These are phyloP conservation scores for Carallia pectinifolia DNA, from an alignment of 345 rosid species.

Conservation along the genomic window DNA sequence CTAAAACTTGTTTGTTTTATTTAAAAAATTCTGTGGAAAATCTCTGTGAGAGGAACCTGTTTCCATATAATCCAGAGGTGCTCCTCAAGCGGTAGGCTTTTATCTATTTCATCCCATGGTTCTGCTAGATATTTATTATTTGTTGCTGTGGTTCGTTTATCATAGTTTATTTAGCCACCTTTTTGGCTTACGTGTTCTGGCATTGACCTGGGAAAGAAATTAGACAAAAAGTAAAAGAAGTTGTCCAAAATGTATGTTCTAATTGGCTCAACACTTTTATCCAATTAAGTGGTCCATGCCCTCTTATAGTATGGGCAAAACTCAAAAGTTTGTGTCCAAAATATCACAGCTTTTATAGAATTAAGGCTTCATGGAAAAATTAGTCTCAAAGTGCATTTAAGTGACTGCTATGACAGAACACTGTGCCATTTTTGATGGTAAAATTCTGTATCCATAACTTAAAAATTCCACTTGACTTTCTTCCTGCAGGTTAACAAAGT, in stretches of 20 bases:
- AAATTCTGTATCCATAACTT: neutral
- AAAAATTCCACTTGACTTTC: neutral
- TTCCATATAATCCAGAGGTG: slow-evolving; percentile 75
- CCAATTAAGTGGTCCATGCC: neutral
- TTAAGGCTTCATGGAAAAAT: too few species aligned
- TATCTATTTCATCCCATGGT: slow-evolving; percentile 2
- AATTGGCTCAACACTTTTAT: neutral
- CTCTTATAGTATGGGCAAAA: neutral
- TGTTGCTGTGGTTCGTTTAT: neutral
- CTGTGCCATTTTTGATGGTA: neutral
- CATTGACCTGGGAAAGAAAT: slow-evolving; percentile 4
- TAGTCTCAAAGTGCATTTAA: neutral
- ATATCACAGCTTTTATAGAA: too few species aligned
- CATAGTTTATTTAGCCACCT: neutral
- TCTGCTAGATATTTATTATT: slow-evolving; percentile 4
- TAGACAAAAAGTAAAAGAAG: too few species aligned
- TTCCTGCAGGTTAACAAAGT: slow-evolving; percentile 45
- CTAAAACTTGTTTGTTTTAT: slow-evolving; percentile 72
- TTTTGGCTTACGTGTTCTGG: neutral
- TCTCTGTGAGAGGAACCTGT: slow-evolving; percentile 64
- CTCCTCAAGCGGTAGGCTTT: slow-evolving; percentile 67
- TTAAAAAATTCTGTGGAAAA: slow-evolving; percentile 57
- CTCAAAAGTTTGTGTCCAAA: too few species aligned
- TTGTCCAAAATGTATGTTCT: neutral
- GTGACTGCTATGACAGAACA: neutral